phyloP scores from a whole-genome alignment of 805 yeast species.

The Candida lessepsii region DNA sequence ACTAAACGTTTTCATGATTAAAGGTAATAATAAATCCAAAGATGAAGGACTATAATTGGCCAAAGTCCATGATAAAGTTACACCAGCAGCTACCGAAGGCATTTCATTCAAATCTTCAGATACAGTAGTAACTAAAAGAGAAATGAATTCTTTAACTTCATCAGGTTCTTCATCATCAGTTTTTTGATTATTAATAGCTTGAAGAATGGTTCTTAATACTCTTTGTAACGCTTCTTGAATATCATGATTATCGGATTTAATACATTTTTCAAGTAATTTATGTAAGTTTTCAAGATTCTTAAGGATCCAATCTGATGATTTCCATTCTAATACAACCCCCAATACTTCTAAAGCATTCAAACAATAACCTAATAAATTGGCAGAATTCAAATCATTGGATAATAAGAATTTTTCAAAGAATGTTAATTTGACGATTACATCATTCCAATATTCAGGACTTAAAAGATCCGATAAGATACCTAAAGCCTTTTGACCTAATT shows the following conservation, averaged over 20 bases:
- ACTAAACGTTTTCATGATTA: slow-evolving; percentile 82
- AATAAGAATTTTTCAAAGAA: slow-evolving; percentile 87
- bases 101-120: slow-evolving; percentile 75
- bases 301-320: slow-evolving; percentile 74
- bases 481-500: slow-evolving; percentile 76
- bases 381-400: slow-evolving; percentile 69
- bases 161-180: slow-evolving; percentile 54
- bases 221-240: slow-evolving; percentile 81
- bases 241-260: slow-evolving; percentile 80
- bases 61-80: slow-evolving; percentile 77
- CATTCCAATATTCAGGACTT: slow-evolving; percentile 78
- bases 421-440: slow-evolving; percentile 78
- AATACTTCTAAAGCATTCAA: slow-evolving; percentile 90
- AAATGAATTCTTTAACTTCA: slow-evolving; percentile 60
- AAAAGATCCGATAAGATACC: slow-evolving; percentile 72
- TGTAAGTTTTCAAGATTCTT: slow-evolving; percentile 69
- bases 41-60: slow-evolving; percentile 71
- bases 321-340: slow-evolving; percentile 77
- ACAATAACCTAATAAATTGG: slow-evolving; percentile 72
- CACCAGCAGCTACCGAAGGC: slow-evolving; percentile 83
- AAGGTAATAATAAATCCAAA: slow-evolving; percentile 72
- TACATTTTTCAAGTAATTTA: slow-evolving; percentile 72
- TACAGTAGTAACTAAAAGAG: slow-evolving; percentile 62
- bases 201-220: slow-evolving; percentile 65
- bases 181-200: slow-evolving; percentile 55